Evolutionary conservation across 768 basidiomycete genomes (phyloP).

Genomic region (Clitopilus passeckerianus): DNA sequence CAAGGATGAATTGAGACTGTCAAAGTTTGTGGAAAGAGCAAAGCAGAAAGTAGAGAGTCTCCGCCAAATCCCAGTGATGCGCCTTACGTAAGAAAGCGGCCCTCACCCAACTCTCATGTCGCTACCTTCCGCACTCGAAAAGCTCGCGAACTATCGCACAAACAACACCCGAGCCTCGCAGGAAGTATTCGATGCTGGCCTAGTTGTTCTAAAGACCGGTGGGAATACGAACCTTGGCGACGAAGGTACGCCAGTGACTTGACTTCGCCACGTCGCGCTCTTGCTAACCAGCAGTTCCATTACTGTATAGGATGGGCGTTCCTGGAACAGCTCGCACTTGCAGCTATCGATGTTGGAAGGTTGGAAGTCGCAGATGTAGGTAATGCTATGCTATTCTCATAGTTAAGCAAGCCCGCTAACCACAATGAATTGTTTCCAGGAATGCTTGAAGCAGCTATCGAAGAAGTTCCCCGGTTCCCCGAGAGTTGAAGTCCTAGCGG

Average conservation of each 20-base stretch:
- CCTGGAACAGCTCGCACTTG: conserved; percentile 74
- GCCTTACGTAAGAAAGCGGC: not conserved
- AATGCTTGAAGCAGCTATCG: conserved; percentile 56
- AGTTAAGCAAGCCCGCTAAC: conserved; percentile 17
- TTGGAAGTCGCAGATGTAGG: conserved; percentile 72
- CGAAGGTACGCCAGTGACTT: conserved; percentile 36
- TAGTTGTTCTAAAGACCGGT: conserved; percentile 43
- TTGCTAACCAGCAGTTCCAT: not conserved
- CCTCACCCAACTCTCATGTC: conserved; percentile 27
- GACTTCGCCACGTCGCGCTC: conserved; percentile 6
- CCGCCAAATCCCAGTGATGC: not conserved
- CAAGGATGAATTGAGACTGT: too few relatives aligned
- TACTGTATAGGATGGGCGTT: conserved; percentile 63
- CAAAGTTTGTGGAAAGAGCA: not conserved
- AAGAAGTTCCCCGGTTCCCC: conserved; percentile 75
- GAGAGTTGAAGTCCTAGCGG: conserved; percentile 71
- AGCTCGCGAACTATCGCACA: conserved; percentile 48
- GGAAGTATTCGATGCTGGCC: conserved; percentile 53
- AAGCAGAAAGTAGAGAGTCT: not conserved
- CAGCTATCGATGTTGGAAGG: conserved; percentile 72
- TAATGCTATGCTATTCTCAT: conserved; percentile 6
- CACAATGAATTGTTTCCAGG: conserved; percentile 28
- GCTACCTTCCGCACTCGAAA: conserved; percentile 41
- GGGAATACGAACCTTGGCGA: conserved; percentile 42
- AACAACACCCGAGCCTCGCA: conserved; percentile 52